Evolutionary conservation across 192 early-diverging fungal species (phyloP).

Genomic region (Coemansia guatemalensis): DNA sequence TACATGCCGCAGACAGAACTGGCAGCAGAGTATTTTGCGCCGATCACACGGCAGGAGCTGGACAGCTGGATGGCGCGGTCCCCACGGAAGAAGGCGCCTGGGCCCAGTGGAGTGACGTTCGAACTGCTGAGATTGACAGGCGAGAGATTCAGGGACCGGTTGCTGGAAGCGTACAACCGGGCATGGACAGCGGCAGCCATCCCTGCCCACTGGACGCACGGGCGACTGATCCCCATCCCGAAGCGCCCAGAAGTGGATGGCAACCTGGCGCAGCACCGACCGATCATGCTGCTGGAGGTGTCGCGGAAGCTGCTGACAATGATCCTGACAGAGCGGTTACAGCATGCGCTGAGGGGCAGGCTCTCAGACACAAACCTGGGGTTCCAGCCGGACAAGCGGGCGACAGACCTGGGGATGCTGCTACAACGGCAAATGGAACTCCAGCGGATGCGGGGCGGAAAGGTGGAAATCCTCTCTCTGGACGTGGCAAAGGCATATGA

Average conservation of each 20-base stretch:
- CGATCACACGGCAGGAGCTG: not conserved
- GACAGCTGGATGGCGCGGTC: not conserved
- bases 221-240: constrained; percentile 7
- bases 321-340: not conserved
- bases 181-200: not conserved
- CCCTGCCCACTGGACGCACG: not conserved
- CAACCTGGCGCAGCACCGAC: not conserved
- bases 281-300: constrained; percentile 6
- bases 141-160: not conserved
- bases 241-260: not conserved
- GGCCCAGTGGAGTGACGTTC: constrained; percentile 1
- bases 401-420: constrained; percentile 9
- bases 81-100: constrained; percentile 2
- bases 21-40: not conserved
- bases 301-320: constrained; percentile 7
- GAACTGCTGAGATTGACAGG: not conserved
- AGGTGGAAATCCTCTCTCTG: constrained; percentile 6
- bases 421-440: constrained; percentile 2
- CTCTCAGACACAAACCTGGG: constrained; percentile 2
- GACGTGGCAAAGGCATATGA: constrained; percentile 23
- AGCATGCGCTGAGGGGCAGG: not conserved
- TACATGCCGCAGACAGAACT: not conserved
- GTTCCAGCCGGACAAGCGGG: constrained; percentile 8
- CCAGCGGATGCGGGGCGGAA: not conserved
- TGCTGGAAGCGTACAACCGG: not conserved